These are phyloP conservation scores for Ramalina intermedia DNA, from an alignment of 495 filamentous ascomycete species.

Conservation along the genomic window DNA sequence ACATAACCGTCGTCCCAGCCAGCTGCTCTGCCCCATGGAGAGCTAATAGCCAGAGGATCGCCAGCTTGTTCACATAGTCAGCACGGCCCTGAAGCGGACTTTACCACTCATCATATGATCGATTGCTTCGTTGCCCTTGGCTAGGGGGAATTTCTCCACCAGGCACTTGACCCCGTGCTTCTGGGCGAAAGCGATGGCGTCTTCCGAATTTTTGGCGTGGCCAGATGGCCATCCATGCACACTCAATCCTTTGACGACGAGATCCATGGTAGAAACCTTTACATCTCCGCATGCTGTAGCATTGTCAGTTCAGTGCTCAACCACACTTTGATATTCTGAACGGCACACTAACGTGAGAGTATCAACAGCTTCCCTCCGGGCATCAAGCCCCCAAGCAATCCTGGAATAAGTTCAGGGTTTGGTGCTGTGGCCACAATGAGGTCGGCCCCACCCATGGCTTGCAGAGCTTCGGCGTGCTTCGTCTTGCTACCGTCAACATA, in stretches of 20 bases:
- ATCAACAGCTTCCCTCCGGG: constrained; percentile 41
- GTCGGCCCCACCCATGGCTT: constrained; percentile 43
- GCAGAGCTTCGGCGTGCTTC: constrained; percentile 34
- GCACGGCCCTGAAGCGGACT: constrained; percentile 28
- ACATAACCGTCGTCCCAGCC: not conserved
- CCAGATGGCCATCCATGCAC: constrained; percentile 48
- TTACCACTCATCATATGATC: constrained; percentile 29
- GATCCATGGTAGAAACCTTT: constrained; percentile 30
- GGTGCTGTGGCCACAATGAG: constrained; percentile 48
- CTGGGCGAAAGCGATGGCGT: constrained; percentile 45
- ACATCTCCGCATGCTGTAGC: constrained; percentile 33
- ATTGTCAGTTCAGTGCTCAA: not conserved
- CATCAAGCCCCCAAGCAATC: constrained; percentile 35
- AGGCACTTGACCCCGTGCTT: constrained; percentile 43
- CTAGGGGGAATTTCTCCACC: constrained; percentile 46
- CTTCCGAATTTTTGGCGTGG: constrained; percentile 45
- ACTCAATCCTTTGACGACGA: constrained; percentile 35
- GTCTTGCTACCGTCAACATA: constrained; percentile 45
- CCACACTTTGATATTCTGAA: not conserved
- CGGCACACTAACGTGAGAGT: constrained; percentile 30
- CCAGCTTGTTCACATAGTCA: constrained; percentile 23
- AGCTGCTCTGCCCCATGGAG: not conserved
- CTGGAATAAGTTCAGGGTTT: constrained; percentile 33
- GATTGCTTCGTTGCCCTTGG: constrained; percentile 33
- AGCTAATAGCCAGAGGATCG: not conserved